phyloP scores from a whole-genome alignment of 1,139 yeast species.

The Diutina siamensis region DNA sequence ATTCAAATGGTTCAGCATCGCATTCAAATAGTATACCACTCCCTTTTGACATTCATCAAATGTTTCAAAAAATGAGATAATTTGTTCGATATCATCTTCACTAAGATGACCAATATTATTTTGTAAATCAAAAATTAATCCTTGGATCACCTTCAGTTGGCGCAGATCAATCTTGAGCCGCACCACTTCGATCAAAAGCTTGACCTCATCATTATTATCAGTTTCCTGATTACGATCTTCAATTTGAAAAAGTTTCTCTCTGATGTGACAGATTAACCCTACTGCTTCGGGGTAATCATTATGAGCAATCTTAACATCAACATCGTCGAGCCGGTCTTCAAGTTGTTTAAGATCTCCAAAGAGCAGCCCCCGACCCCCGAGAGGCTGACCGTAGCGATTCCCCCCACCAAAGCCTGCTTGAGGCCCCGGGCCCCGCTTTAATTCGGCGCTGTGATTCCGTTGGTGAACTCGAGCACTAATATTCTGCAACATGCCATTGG shows the following conservation, averaged over 20 bases:
- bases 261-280: slow-evolving; percentile 35
- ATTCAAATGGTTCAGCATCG: slow-evolving; percentile 25
- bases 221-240: slow-evolving; percentile 10
- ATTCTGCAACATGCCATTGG: slow-evolving; percentile 37
- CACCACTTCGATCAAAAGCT: slow-evolving; percentile 26
- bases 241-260: slow-evolving; percentile 18
- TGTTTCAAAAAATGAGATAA: slow-evolving; percentile 24
- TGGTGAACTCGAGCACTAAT: slow-evolving; percentile 45
- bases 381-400: neutral
- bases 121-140: slow-evolving; percentile 27
- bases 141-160: slow-evolving; percentile 25
- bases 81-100: slow-evolving; percentile 22
- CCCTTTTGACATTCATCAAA: slow-evolving; percentile 31
- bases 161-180: slow-evolving; percentile 28
- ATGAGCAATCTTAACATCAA: slow-evolving; percentile 57
- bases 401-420: neutral
- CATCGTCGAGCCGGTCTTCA: slow-evolving; percentile 54
- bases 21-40: slow-evolving; percentile 23
- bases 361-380: slow-evolving; percentile 10
- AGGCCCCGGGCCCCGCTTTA: slow-evolving; percentile 15
- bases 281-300: slow-evolving; percentile 46
- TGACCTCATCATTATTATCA: slow-evolving; percentile 18
- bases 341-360: slow-evolving; percentile 38
- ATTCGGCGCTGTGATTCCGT: slow-evolving; percentile 40
- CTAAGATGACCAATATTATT: slow-evolving; percentile 24